Percentiles rank a stretch among this genome's conserved stretches.
Conservation (phyloP, 768 basidiomycete species). For the Pilatotrama ljubarskyi region DNA sequence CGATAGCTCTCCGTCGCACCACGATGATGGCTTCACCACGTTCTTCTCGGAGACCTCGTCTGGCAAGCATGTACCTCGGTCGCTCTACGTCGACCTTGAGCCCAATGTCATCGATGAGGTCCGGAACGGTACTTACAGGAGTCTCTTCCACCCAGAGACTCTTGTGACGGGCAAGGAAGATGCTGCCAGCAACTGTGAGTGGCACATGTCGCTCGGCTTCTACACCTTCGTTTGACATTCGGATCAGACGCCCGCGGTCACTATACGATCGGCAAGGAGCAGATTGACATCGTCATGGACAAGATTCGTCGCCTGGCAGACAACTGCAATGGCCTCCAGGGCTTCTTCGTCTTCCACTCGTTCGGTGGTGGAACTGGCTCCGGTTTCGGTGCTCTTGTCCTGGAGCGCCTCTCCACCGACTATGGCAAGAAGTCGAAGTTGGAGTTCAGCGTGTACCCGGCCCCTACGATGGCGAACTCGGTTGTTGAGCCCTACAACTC, state of each 20-base stretch:
- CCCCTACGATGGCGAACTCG: slow-evolving; percentile 90
- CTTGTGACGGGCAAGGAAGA: slow-evolving; percentile 99
- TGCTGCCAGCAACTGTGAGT: slow-evolving; percentile 96
- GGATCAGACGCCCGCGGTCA: slow-evolving; percentile 91
- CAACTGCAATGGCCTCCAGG: slow-evolving; percentile 97
- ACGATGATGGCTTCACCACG: slow-evolving; percentile 94
- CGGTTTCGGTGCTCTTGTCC: slow-evolving; percentile 95
- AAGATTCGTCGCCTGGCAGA: slow-evolving; percentile 95
- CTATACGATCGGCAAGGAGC: slow-evolving; percentile 98
- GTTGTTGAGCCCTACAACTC: slow-evolving; percentile 99
- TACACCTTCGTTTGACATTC: slow-evolving; percentile 14
- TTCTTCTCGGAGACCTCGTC: slow-evolving; percentile 98
- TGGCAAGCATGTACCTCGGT: slow-evolving; percentile 96
- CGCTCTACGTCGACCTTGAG: slow-evolving; percentile 95
- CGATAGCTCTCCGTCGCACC: slow-evolving; percentile 71
- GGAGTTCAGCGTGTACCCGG: slow-evolving; percentile 98
- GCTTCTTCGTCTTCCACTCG: slow-evolving; percentile 99
- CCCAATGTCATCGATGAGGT: slow-evolving; percentile 99
- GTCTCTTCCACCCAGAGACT: slow-evolving; percentile 99
- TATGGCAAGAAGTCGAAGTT: slow-evolving; percentile 99
- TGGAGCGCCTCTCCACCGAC: slow-evolving; percentile 96
- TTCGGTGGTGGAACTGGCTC: slow-evolving; percentile 99
- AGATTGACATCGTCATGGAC: slow-evolving; percentile 96
- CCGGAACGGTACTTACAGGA: slow-evolving; percentile 91
- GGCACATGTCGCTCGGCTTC: neutral